These are phyloP conservation scores for Penicillium italicum DNA, from an alignment of 2,329 filamentous ascomycete species.

Conservation along the genomic window DNA sequence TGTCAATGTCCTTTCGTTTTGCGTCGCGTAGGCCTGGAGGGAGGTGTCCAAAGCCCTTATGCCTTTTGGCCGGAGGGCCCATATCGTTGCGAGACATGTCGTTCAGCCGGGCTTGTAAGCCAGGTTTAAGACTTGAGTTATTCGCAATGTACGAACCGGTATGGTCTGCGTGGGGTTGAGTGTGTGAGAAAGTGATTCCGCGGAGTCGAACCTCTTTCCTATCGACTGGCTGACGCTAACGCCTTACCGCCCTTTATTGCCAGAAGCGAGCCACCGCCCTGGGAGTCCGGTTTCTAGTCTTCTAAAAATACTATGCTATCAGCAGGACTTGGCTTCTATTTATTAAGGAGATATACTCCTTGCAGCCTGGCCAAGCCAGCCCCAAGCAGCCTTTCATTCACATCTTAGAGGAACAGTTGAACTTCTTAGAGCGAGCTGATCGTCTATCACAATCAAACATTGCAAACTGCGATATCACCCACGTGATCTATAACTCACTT, in stretches of 20 bases:
- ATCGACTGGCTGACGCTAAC: neutral
- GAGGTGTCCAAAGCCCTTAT: conserved; percentile 35
- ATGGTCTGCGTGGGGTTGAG: neutral
- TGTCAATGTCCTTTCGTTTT: conserved; percentile 90
- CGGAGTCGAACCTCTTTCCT: conserved; percentile 2
- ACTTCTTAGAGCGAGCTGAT: neutral
- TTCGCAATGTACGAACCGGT: neutral
- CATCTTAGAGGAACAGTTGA: neutral
- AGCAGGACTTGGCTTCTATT: neutral
- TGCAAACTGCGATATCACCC: conserved; percentile 28
- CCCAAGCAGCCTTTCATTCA: neutral
- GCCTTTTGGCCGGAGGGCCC: conserved; percentile 39
- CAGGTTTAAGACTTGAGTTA: neutral
- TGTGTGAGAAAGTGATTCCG: neutral
- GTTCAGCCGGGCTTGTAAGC: neutral
- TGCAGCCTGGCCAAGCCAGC: no score
- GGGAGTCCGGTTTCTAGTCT: neutral
- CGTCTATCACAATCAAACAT: conserved; percentile 22
- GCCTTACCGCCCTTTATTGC: neutral
- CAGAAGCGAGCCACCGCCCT: neutral
- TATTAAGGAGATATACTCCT: no score
- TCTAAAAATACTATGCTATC: neutral
- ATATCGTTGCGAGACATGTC: conserved; percentile 36
- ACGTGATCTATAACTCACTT: conserved; percentile 16
- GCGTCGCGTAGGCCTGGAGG: conserved; percentile 38